Conservation (phyloP, 257 asterid species). For the Ehretia macrophylla region DNA sequence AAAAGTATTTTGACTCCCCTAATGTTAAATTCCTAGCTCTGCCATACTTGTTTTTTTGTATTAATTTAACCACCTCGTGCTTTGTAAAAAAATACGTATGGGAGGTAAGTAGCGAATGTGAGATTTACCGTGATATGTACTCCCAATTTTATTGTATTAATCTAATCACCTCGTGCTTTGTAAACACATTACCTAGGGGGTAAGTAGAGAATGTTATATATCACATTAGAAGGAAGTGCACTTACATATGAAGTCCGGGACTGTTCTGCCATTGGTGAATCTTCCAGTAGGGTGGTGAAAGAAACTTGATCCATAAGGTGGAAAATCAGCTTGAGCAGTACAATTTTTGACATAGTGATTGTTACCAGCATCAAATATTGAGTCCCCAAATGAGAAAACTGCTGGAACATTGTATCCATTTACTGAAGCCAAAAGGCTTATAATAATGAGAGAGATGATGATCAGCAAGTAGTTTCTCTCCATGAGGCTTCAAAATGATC, state of each 20-base stretch:
- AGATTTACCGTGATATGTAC: no score
- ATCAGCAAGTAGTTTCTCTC: conserved; percentile 5
- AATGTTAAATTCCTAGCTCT: no score
- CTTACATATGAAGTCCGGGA: conserved; percentile 65
- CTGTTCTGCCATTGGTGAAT: conserved; percentile 76
- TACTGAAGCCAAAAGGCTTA: conserved; percentile 6
- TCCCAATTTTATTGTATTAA: no score
- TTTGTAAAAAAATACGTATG: no score
- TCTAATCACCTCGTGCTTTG: no score
- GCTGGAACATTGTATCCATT: conserved; percentile 37
- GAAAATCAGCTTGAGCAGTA: conserved; percentile 72
- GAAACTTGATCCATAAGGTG: conserved; percentile 71
- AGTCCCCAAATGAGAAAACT: conserved; percentile 66
- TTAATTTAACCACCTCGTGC: no score
- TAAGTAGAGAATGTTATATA: no score
- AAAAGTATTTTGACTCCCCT: no score
- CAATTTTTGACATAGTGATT: conserved; percentile 54
- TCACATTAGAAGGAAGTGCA: neutral
- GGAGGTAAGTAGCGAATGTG: no score
- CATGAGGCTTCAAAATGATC: conserved; percentile 21
- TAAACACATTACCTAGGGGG: no score
- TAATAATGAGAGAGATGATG: conserved; percentile 10
- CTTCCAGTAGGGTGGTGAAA: conserved; percentile 78
- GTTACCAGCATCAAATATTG: conserved; percentile 74
- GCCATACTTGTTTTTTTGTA: no score